Percentiles rank a stretch among this genome's conserved stretches.
Evolutionary conservation across 2,329 filamentous ascomycete species (phyloP).

Genomic region (Cryoendolithus antarcticus): DNA sequence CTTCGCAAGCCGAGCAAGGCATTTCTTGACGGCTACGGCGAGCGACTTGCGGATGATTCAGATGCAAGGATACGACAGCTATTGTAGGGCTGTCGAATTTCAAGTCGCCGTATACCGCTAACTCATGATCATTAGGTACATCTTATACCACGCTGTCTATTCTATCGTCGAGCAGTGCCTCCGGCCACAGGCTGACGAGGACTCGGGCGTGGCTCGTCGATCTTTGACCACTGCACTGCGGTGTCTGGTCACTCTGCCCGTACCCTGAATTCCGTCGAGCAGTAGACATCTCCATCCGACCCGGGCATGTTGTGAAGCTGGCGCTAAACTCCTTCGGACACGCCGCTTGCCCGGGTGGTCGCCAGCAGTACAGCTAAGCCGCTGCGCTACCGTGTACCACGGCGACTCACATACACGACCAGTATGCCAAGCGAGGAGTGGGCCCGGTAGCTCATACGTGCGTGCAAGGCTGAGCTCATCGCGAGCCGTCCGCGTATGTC

Average conservation of each 20-base stretch:
- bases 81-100: slow-evolving; percentile 24
- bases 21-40: slow-evolving; percentile 33
- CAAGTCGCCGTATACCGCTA: neutral
- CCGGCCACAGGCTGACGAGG: slow-evolving; percentile 26
- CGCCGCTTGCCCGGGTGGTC: too few species aligned
- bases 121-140: slow-evolving; percentile 25
- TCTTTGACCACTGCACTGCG: slow-evolving; percentile 27
- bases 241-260: neutral
- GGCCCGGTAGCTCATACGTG: too few species aligned
- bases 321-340: too few species aligned
- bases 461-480: too few species aligned
- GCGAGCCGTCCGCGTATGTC: too few species aligned
- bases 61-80: slow-evolving; percentile 26
- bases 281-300: too few species aligned
- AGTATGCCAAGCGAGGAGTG: too few species aligned
- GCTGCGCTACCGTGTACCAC: too few species aligned
- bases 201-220: slow-evolving; percentile 32
- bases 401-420: too few species aligned
- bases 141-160: slow-evolving; percentile 30
- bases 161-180: slow-evolving; percentile 33
- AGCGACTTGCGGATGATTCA: slow-evolving; percentile 14
- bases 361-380: too few species aligned
- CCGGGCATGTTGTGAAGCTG: too few species aligned
- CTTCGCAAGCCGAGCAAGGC: slow-evolving; percentile 29
- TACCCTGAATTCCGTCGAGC: too few species aligned